These are phyloP conservation scores for Yamadazyma nakazawae DNA, from an alignment of 805 yeast species.

Conservation along the genomic window DNA sequence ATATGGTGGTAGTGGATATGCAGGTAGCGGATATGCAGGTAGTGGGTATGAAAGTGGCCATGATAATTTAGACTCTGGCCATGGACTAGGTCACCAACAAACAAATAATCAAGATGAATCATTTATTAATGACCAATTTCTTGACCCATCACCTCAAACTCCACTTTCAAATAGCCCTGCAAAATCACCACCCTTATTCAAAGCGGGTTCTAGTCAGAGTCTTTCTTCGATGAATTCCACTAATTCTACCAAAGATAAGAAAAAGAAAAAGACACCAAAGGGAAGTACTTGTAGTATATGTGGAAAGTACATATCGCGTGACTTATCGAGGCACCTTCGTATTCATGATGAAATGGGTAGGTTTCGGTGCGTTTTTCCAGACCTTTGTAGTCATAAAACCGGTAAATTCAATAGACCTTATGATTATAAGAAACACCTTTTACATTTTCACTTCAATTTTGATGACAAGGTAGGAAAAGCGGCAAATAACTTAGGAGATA, in stretches of 20 bases:
- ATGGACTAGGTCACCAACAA: background rate
- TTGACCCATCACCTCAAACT: conserved; percentile 4
- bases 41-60: conserved; percentile 1
- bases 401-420: conserved; percentile 44
- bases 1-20: background rate
- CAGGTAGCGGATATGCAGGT: background rate
- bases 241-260: conserved; percentile 9
- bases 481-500: conserved; percentile 40
- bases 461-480: conserved; percentile 40
- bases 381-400: conserved; percentile 39
- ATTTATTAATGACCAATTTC: background rate
- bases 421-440: conserved; percentile 43
- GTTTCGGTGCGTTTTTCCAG: conserved; percentile 42
- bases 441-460: conserved; percentile 40
- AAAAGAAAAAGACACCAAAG: conserved; percentile 28
- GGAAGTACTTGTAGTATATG: conserved; percentile 40
- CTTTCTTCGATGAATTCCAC: conserved; percentile 13
- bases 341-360: conserved; percentile 43
- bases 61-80: background rate
- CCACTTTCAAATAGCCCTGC: conserved; percentile 5
- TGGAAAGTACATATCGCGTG: conserved; percentile 40
- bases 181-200: conserved; percentile 5
- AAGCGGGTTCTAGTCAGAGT: conserved; percentile 14
- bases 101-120: background rate
- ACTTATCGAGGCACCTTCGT: conserved; percentile 40